Evolutionary conservation across 768 basidiomycete species (phyloP), one percentile per base, ranked within the genome.

Genomic region (Tricholoma bakamatsutake): DNA sequence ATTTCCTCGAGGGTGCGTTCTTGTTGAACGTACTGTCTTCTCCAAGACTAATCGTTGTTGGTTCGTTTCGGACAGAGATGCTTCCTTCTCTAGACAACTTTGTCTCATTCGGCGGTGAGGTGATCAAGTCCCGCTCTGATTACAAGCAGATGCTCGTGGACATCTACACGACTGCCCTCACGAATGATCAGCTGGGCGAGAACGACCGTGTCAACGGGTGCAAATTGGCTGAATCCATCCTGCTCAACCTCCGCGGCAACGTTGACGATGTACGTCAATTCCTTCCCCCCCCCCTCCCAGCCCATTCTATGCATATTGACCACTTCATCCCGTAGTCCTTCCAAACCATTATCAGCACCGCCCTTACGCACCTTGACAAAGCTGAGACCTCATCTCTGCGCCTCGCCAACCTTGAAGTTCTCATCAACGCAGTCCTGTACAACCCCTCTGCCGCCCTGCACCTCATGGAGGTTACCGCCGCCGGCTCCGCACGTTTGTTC

Each of bases 1-100:
- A 93, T 70, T 95, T 91, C 76, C 76, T 95, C 53, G 90, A 93
- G 61, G 92, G 92, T 87, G 51, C 53, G 78, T 69, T 46, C 4
- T 33, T 55, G 33, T 37, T 40, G 46, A 35, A 15, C 12, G 35
- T 37, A 13, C 3, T 4, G 13, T 11, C 18, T 12, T 10, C 45
- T 13, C 15, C n/a, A 5, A 5, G 4, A 6, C 3, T 5, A 13
- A 12, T 37, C 3, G 5, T 37, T 37, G 35, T 13, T 37, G 13
- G 35, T 12, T 4, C 40, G n/a, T 47, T 50, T 46, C 34, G 12
- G 11, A 37, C 60, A 85, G 92, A 95, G 67, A 94, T 93, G 90
- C 78, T 92, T 24, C 90, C 90, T 10, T 84, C 87, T 4, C 70
- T 96, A 54, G 90, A 93, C 74, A 95, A 94, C 76, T 90, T 92